These are phyloP conservation scores for Chlamydomonas schloesseri DNA, from an alignment of 139 green algal genomes.

Conservation along the genomic window DNA sequence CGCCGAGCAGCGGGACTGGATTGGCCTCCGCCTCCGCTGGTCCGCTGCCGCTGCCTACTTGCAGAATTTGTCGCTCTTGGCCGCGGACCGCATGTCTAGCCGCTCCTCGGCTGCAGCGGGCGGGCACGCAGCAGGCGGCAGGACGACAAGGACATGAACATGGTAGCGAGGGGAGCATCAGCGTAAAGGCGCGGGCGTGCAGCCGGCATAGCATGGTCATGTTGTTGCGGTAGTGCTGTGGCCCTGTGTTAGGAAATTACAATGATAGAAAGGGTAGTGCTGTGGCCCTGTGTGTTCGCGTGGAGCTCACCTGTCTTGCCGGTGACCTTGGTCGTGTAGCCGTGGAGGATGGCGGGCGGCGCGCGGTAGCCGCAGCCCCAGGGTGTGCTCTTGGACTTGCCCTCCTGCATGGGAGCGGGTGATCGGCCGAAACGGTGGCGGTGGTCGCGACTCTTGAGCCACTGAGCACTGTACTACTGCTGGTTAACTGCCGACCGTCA, in stretches of 20 bases:
- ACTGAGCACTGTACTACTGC: not conserved
- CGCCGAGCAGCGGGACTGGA: no score
- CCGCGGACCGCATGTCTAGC: constrained; percentile 53
- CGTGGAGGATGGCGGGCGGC: constrained; percentile 53
- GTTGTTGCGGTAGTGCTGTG: no score
- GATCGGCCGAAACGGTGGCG: not conserved
- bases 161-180: no score
- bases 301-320: constrained; percentile 18
- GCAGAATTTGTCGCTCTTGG: constrained; percentile 61
- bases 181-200: no score
- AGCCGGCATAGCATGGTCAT: no score
- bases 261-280: no score
- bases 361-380: constrained; percentile 55
- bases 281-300: no score
- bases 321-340: constrained; percentile 48
- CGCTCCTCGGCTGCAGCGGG: constrained; percentile 40
- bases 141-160: no score
- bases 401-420: constrained; percentile 43
- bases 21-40: no score
- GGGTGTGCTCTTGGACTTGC: constrained; percentile 47
- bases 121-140: no score
- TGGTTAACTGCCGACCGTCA: not conserved
- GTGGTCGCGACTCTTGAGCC: not conserved
- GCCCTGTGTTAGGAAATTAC: not conserved
- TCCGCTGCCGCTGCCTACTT: constrained; percentile 38